Conservation (phyloP, 2,329 filamentous ascomycete genomes). For the Arthrinium puccinioides region DNA sequence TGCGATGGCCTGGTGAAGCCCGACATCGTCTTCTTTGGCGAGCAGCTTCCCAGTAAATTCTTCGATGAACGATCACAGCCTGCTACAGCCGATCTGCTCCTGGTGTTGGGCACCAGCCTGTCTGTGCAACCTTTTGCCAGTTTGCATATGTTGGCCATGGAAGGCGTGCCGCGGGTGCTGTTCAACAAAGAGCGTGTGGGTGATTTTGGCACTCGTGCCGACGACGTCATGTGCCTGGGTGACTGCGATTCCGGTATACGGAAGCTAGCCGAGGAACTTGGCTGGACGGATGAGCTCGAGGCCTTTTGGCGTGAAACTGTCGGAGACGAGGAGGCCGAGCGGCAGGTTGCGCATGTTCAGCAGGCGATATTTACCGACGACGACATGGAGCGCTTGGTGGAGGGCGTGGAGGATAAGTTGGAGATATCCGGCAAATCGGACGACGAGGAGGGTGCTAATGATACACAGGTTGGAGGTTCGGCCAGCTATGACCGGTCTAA, state of each 20-base stretch:
- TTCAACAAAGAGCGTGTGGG: conserved; percentile 86
- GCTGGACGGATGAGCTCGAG: conserved; percentile 83
- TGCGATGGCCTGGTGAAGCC: conserved; percentile 85
- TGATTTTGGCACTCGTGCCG: conserved; percentile 63
- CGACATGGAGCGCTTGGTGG: conserved; percentile 30
- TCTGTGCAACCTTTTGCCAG: conserved; percentile 84
- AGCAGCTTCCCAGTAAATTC: conserved; percentile 52
- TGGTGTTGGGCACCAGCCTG: conserved; percentile 85
- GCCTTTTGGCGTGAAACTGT: conserved; percentile 62
- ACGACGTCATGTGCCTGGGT: conserved; percentile 79
- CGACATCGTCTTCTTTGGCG: conserved; percentile 92
- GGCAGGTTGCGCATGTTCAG: conserved; percentile 25
- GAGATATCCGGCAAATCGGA: conserved; percentile 8
- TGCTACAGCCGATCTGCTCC: conserved; percentile 62
- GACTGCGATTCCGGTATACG: conserved; percentile 79
- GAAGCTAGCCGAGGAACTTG: conserved; percentile 69
- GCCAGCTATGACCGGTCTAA: too few species aligned
- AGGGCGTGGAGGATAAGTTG: conserved; percentile 23
- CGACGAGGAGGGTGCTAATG: conserved; percentile 5
- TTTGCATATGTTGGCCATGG: conserved; percentile 57
- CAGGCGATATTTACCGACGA: conserved; percentile 22
- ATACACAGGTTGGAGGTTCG: conserved; percentile 3
- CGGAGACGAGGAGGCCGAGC: conserved; percentile 49
- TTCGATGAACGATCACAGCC: conserved; percentile 49
- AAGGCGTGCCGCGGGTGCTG: conserved; percentile 66